Evolutionary conservation across 2,329 filamentous ascomycete genomes (phyloP).

Genomic region (Aspergillus sp.): DNA sequence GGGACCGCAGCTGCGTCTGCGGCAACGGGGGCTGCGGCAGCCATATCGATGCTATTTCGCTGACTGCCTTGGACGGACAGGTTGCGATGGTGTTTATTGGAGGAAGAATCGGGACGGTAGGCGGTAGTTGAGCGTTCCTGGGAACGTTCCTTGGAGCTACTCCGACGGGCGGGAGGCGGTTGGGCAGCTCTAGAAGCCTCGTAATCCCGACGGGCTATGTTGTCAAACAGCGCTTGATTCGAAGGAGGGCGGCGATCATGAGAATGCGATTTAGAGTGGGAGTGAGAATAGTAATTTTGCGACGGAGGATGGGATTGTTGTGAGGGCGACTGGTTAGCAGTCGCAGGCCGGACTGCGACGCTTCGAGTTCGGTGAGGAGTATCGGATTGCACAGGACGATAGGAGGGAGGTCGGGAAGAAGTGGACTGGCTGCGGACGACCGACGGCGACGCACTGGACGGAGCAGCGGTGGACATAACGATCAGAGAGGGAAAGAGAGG

Average conservation of each 20-base stretch:
- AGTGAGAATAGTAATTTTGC: slow-evolving; percentile 30
- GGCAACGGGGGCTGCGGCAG: slow-evolving; percentile 49
- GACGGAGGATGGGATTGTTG: slow-evolving; percentile 29
- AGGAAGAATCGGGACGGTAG: slow-evolving; percentile 56
- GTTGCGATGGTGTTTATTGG: slow-evolving; percentile 42
- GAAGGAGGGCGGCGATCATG: slow-evolving; percentile 47
- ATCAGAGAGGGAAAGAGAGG: slow-evolving; percentile 13
- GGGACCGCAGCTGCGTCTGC: slow-evolving; percentile 56
- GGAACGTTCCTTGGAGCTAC: slow-evolving; percentile 62
- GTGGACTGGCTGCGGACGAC: slow-evolving; percentile 52
- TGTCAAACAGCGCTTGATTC: slow-evolving; percentile 50
- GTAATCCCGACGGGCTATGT: slow-evolving; percentile 67
- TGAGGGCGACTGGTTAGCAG: slow-evolving; percentile 36
- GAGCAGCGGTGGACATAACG: slow-evolving; percentile 48
- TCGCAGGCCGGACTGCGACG: slow-evolving; percentile 42
- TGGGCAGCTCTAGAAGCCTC: slow-evolving; percentile 68
- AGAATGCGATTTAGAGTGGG: slow-evolving; percentile 41
- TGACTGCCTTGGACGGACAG: slow-evolving; percentile 43
- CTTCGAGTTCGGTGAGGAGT: slow-evolving; percentile 49
- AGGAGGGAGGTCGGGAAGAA: slow-evolving; percentile 45
- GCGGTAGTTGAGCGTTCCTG: slow-evolving; percentile 41
- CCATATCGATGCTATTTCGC: slow-evolving; percentile 46
- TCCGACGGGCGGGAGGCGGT: slow-evolving; percentile 57
- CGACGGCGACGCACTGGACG: slow-evolving; percentile 44
- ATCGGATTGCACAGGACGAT: slow-evolving; percentile 41